Conservation (phyloP, 306 rosid genomes). For the Vicia villosa region DNA sequence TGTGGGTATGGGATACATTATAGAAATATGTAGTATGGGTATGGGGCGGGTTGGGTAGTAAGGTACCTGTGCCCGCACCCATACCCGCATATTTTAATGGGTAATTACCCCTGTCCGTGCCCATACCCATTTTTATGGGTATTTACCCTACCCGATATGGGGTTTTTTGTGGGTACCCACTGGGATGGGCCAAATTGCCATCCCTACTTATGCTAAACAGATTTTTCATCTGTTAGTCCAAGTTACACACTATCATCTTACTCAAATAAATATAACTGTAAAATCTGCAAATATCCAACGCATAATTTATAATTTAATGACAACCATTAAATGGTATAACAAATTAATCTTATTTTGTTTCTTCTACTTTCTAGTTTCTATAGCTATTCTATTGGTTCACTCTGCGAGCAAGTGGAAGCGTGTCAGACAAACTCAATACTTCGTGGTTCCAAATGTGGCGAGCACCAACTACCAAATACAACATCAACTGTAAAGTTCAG, state of each 20-base stretch:
- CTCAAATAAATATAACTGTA: conserved; percentile 3
- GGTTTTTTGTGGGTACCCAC: too few relatives aligned
- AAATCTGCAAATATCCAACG: conserved; percentile 3
- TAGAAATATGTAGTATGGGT: too few relatives aligned
- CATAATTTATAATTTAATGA: conserved; percentile 12
- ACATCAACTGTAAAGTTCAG: conserved; percentile 56
- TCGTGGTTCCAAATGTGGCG: conserved; percentile 5
- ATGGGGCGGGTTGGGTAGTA: too few relatives aligned
- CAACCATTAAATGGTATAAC: not conserved
- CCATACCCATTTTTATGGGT: too few relatives aligned
- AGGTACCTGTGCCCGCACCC: too few relatives aligned
- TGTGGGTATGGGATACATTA: too few relatives aligned
- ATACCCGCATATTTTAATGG: too few relatives aligned
- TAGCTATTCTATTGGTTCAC: not conserved
- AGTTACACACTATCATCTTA: not conserved
- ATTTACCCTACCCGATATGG: too few relatives aligned
- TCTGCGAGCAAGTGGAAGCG: not conserved
- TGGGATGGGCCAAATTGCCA: too few relatives aligned
- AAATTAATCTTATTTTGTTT: not conserved
- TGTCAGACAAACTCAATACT: not conserved
- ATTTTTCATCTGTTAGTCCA: not conserved
- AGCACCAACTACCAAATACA: not conserved
- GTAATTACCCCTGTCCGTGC: too few relatives aligned
- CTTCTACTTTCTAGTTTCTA: conserved; percentile 16
- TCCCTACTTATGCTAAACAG: too few relatives aligned